Base-by-base conservation (phyloP, 768 basidiomycete genomes). In the Phylloporus sp. region DNA sequence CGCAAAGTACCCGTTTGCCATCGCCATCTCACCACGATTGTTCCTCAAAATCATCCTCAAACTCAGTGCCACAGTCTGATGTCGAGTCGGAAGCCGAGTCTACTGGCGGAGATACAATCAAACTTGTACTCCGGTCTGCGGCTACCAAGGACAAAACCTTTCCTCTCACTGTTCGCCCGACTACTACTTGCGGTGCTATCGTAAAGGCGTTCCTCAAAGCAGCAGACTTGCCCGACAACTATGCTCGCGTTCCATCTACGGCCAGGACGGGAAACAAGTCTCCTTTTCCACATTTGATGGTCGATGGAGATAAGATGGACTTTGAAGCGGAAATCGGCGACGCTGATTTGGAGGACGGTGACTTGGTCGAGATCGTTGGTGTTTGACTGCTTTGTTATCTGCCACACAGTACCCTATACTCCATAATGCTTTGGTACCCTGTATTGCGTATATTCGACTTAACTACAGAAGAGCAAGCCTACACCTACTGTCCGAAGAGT, bases 291-390 rank as follows among this genome's bases (percentile, higher is more conserved):
- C 67, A 62, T 33, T 57, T 90, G 29, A 72, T 70, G 54, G 67
- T 90, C 20, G 88, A 91, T 56, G 88, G 88, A 7, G 85, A 88
- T 32, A 80, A 72, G 58, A 73, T 87, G 72, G 71, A 71, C n/a
- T 70, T 79, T 28, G 69, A 75, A 18, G 65, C 70, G 6, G 75
- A 75, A 49, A 88, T 91, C 46, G 76, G 82, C 10, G 77, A 79
- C 13, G 75, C 77, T 17, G 87, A 86, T 49, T 54, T 90, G 50
- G 88, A 90, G 53, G 86, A 91, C 52, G 88, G 86, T 0, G 88
- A 91, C 63, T 61, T 81, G 69, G 77, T 90, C 17, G 88, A 91
- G 47, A 77, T 90, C 29, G 74, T 80, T 49, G 86, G 81, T 14
- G 55, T 87, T 26, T 75, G 64, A 34, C 11, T 38, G 38, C 37